These are phyloP conservation scores for Ophiocordyceps robertsii DNA, from an alignment of 2,329 filamentous ascomycete species.

Conservation along the genomic window DNA sequence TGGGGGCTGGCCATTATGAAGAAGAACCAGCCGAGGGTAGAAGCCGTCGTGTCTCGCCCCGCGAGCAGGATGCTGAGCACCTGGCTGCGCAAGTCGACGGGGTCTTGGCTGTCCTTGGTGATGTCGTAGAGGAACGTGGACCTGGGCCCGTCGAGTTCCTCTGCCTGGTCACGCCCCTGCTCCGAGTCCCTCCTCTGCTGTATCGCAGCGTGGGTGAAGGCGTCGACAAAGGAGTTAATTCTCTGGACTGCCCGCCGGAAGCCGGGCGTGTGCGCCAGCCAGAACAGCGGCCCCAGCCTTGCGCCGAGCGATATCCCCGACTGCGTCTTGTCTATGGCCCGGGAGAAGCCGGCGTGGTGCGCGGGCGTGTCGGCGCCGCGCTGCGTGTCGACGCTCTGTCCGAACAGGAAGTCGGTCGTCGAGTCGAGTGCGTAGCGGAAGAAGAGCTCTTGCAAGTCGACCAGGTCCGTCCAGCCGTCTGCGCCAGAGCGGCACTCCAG, in stretches of 20 bases:
- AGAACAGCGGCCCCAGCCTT: background rate
- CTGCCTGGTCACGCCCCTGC: too few species aligned
- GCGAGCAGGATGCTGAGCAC: conserved; percentile 79
- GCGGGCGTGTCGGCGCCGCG: background rate
- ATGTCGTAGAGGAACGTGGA: background rate
- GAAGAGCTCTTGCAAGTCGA: conserved; percentile 65
- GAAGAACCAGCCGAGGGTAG: conserved; percentile 65
- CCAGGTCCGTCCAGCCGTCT: conserved; percentile 29
- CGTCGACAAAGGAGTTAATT: background rate
- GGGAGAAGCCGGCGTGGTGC: background rate
- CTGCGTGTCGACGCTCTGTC: conserved; percentile 16
- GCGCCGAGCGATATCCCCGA: background rate
- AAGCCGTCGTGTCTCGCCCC: conserved; percentile 76
- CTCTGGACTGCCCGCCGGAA: background rate
- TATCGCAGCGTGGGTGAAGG: background rate
- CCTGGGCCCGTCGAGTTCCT: background rate
- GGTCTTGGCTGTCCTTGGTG: background rate
- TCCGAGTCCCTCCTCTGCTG: too few species aligned
- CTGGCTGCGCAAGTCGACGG: background rate
- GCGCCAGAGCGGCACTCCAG: conserved; percentile 3
- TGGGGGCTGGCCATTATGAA: conserved; percentile 56
- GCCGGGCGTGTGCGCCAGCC: background rate
- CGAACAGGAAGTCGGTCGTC: conserved; percentile 75
- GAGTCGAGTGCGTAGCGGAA: conserved; percentile 78
- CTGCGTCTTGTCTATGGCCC: background rate